Conservation (phyloP, 2,329 filamentous ascomycete species). For the Arthroderma uncinatum region DNA sequence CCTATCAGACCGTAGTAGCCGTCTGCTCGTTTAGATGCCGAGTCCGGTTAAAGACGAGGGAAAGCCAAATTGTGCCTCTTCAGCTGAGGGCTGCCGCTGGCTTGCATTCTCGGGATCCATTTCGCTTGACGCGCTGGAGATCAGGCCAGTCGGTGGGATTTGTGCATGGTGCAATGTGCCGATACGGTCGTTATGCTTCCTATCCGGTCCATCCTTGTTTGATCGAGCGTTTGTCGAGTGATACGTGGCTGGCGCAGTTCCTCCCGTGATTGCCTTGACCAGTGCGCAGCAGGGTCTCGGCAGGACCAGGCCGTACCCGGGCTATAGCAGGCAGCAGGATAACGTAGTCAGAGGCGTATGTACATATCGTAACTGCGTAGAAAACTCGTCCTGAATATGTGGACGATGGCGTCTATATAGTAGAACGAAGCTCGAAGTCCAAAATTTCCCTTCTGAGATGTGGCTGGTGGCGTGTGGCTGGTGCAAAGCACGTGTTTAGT, state of each 20-base stretch:
- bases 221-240: background rate
- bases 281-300: no score
- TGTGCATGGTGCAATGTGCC: background rate
- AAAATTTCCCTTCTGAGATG: background rate
- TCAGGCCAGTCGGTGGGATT: background rate
- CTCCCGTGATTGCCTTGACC: no score
- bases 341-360: no score
- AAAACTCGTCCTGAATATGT: no score
- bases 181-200: background rate
- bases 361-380: no score
- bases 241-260: background rate
- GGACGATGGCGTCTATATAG: slow-evolving; percentile 2
- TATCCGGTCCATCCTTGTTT: background rate
- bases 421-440: background rate
- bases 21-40: background rate
- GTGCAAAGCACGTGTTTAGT: background rate
- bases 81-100: background rate
- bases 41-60: background rate
- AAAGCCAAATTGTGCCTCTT: background rate
- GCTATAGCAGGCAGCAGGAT: no score
- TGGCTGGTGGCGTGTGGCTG: slow-evolving; percentile 4
- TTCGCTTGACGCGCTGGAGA: background rate
- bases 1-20: background rate
- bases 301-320: no score
- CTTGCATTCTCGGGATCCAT: background rate